Evolutionary conservation across 129 eudicot species (phyloP), one percentile per base, ranked within the genome.

Genomic region (Deinandra increscens): DNA sequence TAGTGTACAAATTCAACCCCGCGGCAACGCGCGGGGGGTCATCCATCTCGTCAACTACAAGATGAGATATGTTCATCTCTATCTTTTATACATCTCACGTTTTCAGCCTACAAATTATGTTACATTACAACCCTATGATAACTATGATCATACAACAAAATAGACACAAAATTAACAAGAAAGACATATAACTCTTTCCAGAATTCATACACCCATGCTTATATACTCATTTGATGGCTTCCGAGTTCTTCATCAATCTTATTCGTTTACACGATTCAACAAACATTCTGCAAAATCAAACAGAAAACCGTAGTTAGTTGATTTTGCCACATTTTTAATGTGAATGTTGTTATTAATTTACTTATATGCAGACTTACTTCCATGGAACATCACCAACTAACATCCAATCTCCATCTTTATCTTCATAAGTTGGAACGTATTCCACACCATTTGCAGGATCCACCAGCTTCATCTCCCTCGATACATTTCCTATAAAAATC

Each of bases 351-450:
- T 1, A 13, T 26, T 13, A 12, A 26, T 26, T 1, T 44, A 11
- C 13, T 19, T 5, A 1, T 1, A 6, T 46, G 54, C n/a, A 50
- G 10, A 50, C 96, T 80, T 75, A 91, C 97, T 87, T 81, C 97
- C 97, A 91, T 71, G 97, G 97, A 78, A 91, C 97, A 78, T 91
- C 97, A 12, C 96, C 96, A 68, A 86, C 83, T 44, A 89, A 46
- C 90, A 89, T 86, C 97, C 93, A 89, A 55, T 91, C 97, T 43
- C 95, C 97, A 48, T 91, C 97, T 79, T 77, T 88, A 60, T 91
- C 97, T 79, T 91, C 97, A 65, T 88, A 91, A 0, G 97, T 85
- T 6, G 97, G 91, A 70, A 91, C 88, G 73, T 88, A 91, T 19
- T 86, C 88, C 18, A 75, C 10, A 6, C 94, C 90, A 69, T 91